These are phyloP conservation scores for Bruguiera sexangula DNA, from an alignment of 345 rosid species.

Conservation along the genomic window DNA sequence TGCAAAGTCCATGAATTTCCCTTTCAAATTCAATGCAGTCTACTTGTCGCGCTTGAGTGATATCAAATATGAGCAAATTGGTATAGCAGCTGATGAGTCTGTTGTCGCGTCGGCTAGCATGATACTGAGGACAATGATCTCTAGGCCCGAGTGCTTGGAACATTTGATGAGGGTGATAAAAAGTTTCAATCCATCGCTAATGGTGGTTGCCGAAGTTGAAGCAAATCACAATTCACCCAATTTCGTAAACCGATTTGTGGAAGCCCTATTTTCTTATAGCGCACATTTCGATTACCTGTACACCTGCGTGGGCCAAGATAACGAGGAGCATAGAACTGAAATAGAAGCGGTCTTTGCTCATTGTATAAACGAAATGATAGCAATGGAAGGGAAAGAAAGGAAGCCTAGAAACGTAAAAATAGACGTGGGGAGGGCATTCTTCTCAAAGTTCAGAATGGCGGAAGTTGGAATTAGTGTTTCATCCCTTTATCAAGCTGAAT, in stretches of 20 bases:
- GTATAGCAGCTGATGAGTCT: constrained; percentile 28
- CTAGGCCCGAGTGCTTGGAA: constrained; percentile 39
- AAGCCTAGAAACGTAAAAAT: constrained; percentile 11
- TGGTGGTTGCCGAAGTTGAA: constrained; percentile 47
- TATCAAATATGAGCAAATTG: constrained; percentile 33
- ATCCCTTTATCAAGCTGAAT: constrained; percentile 18
- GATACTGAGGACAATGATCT: constrained; percentile 35
- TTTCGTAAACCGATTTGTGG: constrained; percentile 45
- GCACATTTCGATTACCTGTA: constrained; percentile 48
- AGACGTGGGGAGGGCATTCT: constrained; percentile 15
- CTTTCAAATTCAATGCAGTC: constrained; percentile 34
- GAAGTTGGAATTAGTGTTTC: constrained; percentile 18
- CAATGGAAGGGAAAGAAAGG: constrained; percentile 14
- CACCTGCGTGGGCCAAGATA: constrained; percentile 23
- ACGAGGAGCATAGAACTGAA: constrained; percentile 2
- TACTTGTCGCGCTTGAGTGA: constrained; percentile 23
- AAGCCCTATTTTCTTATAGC: constrained; percentile 47
- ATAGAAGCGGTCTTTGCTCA: constrained; percentile 20
- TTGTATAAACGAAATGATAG: constrained; percentile 12
- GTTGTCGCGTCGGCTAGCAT: constrained; percentile 29
- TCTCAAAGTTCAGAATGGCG: constrained; percentile 12
- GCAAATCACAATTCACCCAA: constrained; percentile 53
- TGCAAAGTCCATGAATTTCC: constrained; percentile 41
- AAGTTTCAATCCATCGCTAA: constrained; percentile 36
- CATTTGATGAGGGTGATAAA: constrained; percentile 34